Evolutionary conservation across 2,329 filamentous ascomycete species (phyloP).

Genomic region (Trematosphaeria pertusa): DNA sequence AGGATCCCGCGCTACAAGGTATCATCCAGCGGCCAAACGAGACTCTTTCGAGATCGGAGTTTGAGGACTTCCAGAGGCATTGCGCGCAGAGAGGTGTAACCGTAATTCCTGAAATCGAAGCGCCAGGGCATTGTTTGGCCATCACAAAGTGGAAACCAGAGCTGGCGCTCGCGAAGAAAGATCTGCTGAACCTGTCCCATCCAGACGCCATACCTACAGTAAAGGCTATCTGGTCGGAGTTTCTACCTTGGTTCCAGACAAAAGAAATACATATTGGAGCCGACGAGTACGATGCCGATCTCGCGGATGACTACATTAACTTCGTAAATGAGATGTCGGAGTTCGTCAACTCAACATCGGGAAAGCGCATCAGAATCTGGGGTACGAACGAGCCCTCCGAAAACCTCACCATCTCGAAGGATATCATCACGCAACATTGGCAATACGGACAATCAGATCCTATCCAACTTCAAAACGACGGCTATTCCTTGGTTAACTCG

Average conservation of each 20-base stretch:
- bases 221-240: conserved; percentile 47
- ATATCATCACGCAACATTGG: conserved; percentile 57
- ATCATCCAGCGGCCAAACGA: conserved; percentile 47
- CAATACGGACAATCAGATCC: conserved; percentile 59
- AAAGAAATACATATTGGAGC: conserved; percentile 49
- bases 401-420: conserved; percentile 47
- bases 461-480: conserved; percentile 45
- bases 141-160: conserved; percentile 51
- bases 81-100: conserved; percentile 46
- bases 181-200: conserved; percentile 45
- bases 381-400: conserved; percentile 55
- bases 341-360: conserved; percentile 39
- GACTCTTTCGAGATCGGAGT: conserved; percentile 41
- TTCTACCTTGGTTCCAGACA: conserved; percentile 48
- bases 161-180: conserved; percentile 44
- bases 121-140: conserved; percentile 45
- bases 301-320: conserved; percentile 46
- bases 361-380: conserved; percentile 46
- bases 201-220: conserved; percentile 46
- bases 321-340: conserved; percentile 47
- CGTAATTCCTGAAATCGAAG: conserved; percentile 47
- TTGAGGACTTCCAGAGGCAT: conserved; percentile 44
- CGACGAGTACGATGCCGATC: conserved; percentile 44
- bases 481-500: conserved; percentile 55
- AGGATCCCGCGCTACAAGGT: conserved; percentile 40